These are phyloP conservation scores for Metarhizium robertsii DNA, from an alignment of 2,329 filamentous ascomycete species.

Conservation along the genomic window DNA sequence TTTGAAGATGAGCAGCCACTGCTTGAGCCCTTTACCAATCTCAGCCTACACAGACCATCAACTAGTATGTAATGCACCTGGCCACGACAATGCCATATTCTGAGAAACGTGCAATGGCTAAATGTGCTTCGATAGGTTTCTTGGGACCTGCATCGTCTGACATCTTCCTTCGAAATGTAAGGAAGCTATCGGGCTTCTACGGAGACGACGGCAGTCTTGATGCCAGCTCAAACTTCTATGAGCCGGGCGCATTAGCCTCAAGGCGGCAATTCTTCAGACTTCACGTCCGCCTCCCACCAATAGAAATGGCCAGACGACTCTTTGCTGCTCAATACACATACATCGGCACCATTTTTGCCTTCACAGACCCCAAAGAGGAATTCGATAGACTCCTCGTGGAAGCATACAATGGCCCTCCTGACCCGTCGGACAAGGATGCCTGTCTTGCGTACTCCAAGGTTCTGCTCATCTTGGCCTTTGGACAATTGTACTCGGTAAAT, in stretches of 20 bases:
- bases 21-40: constrained; percentile 24
- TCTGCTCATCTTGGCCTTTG: constrained; percentile 43
- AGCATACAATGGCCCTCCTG: constrained; percentile 32
- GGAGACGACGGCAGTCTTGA: constrained; percentile 23
- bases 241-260: constrained; percentile 23
- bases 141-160: constrained; percentile 29
- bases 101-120: not conserved
- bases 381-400: constrained; percentile 36
- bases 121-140: constrained; percentile 15
- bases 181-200: constrained; percentile 23
- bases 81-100: not conserved
- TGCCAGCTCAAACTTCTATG: constrained; percentile 22
- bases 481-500: constrained; percentile 48
- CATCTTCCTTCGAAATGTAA: constrained; percentile 26
- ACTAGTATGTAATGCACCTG: constrained; percentile 13
- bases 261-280: constrained; percentile 15
- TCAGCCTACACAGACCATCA: constrained; percentile 21
- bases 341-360: constrained; percentile 48
- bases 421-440: constrained; percentile 32
- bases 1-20: constrained; percentile 22
- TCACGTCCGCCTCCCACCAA: constrained; percentile 33
- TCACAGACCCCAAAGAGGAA: constrained; percentile 32
- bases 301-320: constrained; percentile 39
- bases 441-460: constrained; percentile 43
- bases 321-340: constrained; percentile 45